These are phyloP conservation scores for Cladosporium halotolerans DNA, from an alignment of 2,329 filamentous ascomycete genomes.

Conservation along the genomic window DNA sequence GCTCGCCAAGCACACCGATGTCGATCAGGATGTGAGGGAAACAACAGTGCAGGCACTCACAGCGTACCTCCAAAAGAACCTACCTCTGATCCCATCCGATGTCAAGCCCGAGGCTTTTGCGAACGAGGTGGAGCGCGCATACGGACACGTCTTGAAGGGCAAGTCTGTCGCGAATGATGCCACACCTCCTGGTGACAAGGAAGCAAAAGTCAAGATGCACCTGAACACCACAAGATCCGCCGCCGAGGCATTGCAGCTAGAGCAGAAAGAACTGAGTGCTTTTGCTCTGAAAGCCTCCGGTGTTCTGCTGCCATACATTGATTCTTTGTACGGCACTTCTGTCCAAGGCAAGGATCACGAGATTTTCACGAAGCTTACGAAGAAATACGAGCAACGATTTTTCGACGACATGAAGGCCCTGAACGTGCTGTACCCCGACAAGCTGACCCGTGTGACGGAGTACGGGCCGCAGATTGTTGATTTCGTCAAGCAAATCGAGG, in stretches of 20 bases:
- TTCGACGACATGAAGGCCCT: slow-evolving; percentile 79
- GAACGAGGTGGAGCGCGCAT: slow-evolving; percentile 43
- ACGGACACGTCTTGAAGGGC: slow-evolving; percentile 50
- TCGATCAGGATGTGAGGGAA: slow-evolving; percentile 42
- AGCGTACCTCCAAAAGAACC: slow-evolving; percentile 62
- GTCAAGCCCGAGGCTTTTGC: slow-evolving; percentile 43
- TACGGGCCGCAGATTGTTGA: slow-evolving; percentile 80
- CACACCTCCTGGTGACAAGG: slow-evolving; percentile 60
- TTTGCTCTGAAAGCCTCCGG: slow-evolving; percentile 58
- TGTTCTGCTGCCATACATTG: slow-evolving; percentile 76
- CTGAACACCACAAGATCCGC: slow-evolving; percentile 57
- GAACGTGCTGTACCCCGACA: slow-evolving; percentile 77
- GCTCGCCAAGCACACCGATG: slow-evolving; percentile 45
- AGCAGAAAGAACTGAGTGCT: slow-evolving; percentile 27
- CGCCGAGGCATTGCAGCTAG: slow-evolving; percentile 42
- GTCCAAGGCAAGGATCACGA: slow-evolving; percentile 56
- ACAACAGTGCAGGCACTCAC: slow-evolving; percentile 48
- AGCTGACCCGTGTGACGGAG: slow-evolving; percentile 84
- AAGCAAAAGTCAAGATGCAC: slow-evolving; percentile 89
- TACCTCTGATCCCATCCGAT: slow-evolving; percentile 42
- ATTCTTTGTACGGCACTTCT: slow-evolving; percentile 52
- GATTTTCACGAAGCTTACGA: slow-evolving; percentile 84
- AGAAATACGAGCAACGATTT: slow-evolving; percentile 81
- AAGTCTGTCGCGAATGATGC: slow-evolving; percentile 48
- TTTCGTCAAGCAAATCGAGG: slow-evolving; percentile 75